A percentile compares a stretch with the other conserved stretches of the same genome.
Conservation (phyloP, 2,329 filamentous ascomycete species). For the Claviceps citrina region DNA sequence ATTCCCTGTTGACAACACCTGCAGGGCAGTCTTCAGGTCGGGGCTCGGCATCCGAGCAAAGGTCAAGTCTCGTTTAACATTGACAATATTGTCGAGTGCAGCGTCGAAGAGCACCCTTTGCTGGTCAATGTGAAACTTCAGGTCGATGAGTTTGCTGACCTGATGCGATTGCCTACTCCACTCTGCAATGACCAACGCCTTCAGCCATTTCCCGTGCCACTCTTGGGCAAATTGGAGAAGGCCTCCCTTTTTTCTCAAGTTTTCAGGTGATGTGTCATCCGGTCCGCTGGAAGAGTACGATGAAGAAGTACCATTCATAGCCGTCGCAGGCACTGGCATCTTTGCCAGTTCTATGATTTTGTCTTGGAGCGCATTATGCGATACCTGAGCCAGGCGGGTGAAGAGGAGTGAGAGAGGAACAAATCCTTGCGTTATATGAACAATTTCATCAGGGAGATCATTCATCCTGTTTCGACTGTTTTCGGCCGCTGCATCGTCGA, state of each 20-base stretch:
- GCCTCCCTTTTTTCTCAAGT: conserved; percentile 58
- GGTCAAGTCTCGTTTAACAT: conserved; percentile 58
- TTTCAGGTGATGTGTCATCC: conserved; percentile 47
- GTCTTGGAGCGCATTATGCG: conserved; percentile 62
- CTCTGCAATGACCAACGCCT: conserved; percentile 75
- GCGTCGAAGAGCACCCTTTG: conserved; percentile 45
- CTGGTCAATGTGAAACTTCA: conserved; percentile 58
- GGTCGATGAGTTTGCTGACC: conserved; percentile 76
- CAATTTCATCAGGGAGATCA: conserved; percentile 44
- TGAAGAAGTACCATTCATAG: conserved; percentile 34
- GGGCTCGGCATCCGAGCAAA: conserved; percentile 70
- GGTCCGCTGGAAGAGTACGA: conserved; percentile 15
- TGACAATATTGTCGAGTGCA: conserved; percentile 47
- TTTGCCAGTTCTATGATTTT: conserved; percentile 55
- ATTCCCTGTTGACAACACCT: conserved; percentile 66
- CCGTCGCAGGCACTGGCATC: conserved; percentile 40
- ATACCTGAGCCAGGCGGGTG: conserved; percentile 64
- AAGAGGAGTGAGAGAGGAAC: conserved; percentile 62
- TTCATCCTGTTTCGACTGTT: conserved; percentile 26
- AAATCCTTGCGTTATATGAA: conserved; percentile 62
- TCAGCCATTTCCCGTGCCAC: conserved; percentile 78
- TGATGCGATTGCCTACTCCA: conserved; percentile 71
- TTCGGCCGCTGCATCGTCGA: neutral
- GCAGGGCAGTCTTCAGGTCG: conserved; percentile 76
- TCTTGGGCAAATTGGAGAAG: conserved; percentile 66